phyloP scores from a whole-genome alignment of 805 yeast species.

The Cephaloascus albidus region DNA sequence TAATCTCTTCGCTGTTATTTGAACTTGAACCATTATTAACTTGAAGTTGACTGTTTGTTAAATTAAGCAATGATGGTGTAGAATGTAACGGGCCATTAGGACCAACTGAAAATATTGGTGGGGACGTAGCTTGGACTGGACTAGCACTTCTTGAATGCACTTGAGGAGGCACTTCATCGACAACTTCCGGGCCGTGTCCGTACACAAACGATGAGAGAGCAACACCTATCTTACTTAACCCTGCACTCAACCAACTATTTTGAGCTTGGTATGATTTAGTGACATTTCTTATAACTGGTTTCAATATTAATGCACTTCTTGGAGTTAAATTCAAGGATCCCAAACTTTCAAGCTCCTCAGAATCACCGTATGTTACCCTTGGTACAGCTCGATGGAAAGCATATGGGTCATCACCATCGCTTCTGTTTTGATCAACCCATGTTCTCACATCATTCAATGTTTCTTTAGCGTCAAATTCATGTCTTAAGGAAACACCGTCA shows the following conservation, averaged over 20 bases:
- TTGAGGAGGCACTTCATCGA: background rate
- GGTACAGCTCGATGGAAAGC: conserved; percentile 48
- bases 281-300: conserved; percentile 32
- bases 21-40: background rate
- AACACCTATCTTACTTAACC: conserved; percentile 17
- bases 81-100: background rate
- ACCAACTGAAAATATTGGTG: conserved; percentile 1
- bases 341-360: conserved; percentile 50
- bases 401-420: conserved; percentile 37
- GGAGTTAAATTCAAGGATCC: conserved; percentile 52
- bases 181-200: background rate
- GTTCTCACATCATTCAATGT: conserved; percentile 50
- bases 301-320: conserved; percentile 65
- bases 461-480: conserved; percentile 34
- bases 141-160: conserved; percentile 3
- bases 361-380: conserved; percentile 49
- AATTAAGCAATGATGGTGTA: background rate
- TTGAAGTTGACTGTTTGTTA: background rate
- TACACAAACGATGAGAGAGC: conserved; percentile 17
- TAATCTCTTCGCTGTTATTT: background rate
- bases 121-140: conserved; percentile 1
- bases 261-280: background rate
- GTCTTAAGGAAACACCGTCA: conserved; percentile 52
- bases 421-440: conserved; percentile 47
- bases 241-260: background rate